A percentile compares a stretch with the other conserved stretches of the same genome.
Conservation (phyloP, 116 monocot species). For the Dioscorea cayenensis region DNA sequence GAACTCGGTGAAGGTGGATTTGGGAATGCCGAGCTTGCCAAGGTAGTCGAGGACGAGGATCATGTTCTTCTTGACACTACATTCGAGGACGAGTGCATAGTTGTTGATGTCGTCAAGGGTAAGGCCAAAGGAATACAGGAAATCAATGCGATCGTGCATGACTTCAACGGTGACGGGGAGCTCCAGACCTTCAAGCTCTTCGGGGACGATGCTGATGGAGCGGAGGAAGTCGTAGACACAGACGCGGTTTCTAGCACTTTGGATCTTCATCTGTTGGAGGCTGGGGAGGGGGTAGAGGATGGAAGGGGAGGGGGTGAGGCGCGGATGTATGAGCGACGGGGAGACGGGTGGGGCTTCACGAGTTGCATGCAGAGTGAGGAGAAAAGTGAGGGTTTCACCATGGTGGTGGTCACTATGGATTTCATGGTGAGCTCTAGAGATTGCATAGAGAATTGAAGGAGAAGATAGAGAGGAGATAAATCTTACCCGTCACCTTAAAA, state of each 20-base stretch:
- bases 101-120: conserved; percentile 71
- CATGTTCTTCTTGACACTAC: conserved; percentile 96
- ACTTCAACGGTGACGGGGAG: conserved; percentile 78
- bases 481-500: too few relatives aligned
- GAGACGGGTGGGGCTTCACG: background rate
- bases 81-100: conserved; percentile 84
- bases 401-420: background rate
- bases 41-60: conserved; percentile 88
- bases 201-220: conserved; percentile 56
- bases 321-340: background rate
- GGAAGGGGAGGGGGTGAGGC: conserved; percentile 19
- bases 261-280: conserved; percentile 49
- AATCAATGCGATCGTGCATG: conserved; percentile 87
- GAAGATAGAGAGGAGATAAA: background rate
- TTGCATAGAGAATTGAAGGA: background rate
- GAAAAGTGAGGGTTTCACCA: background rate
- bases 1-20: conserved; percentile 44
- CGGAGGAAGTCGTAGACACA: conserved; percentile 72
- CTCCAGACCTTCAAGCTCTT: conserved; percentile 88
- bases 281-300: conserved; percentile 59
- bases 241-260: conserved; percentile 46
- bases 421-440: background rate
- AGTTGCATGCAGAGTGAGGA: background rate
- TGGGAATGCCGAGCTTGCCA: conserved; percentile 58
- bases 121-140: conserved; percentile 74